Evolutionary conservation across 768 basidiomycete species (phyloP), one percentile per base, ranked within the genome.

Genomic region (Trametes cubensis): DNA sequence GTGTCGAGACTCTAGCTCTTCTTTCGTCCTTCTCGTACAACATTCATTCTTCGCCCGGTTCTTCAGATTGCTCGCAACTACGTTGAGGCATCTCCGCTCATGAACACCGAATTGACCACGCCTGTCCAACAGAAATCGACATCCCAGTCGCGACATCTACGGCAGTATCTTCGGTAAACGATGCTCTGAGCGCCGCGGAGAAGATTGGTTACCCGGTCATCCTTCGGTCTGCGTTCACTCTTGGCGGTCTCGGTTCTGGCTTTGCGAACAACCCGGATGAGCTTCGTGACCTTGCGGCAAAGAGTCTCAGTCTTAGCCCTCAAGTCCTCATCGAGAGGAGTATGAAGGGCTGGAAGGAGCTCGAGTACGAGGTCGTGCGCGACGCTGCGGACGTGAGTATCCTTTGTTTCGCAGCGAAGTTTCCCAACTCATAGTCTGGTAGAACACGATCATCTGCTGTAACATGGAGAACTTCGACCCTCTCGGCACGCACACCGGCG

Each of bases 381-480:
- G 97, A 99, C 73, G 95, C 84, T 67, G 96, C 96, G 53, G 97
- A 99, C 77, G 93, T 94, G 75, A 67, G 90, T 85, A 5, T 25
- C 63, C 6, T 55, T 20, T 14, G 26, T 2, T 40, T 11, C 34
- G 11, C 5, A 34, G 34, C 15, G 3, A 38, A 15, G 44, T 25
- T 17, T 23, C 3, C 4, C 7, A 38, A 30, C 47, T 59, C 26
- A 47, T 23, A 17, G n/a, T 48, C 42, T 46, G 18, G 2, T 70
- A 94, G 92, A 97, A 98, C 80, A 98, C 95, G 26, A 99, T 99
- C 76, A 98, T 98, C 69, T 98, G 95, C 79, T 98, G 96, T 78
- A 95, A 95, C 76, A 96, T 96, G 94, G 94, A 98, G 78, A 98
- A 99, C 78, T 99, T 99, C 67, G 97, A 99, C 72, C 97, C 97